Conservation (phyloP, 2,329 filamentous ascomycete genomes). For the Fusarium liriodendri region DNA sequence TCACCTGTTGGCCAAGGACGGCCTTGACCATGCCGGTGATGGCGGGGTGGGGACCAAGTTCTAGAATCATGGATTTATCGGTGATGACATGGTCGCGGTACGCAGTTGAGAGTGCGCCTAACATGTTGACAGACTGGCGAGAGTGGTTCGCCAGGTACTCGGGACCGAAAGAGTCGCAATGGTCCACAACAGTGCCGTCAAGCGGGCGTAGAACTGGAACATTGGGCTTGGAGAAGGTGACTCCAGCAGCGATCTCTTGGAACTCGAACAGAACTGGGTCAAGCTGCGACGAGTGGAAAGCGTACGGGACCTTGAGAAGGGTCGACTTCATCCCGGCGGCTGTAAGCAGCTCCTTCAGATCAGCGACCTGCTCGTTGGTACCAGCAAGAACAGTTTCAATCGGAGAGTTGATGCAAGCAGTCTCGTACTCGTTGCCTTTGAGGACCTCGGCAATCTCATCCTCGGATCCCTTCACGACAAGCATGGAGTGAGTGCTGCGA, state of each 20-base stretch:
- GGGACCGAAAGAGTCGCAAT: conserved; percentile 5
- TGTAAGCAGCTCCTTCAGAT: conserved; percentile 14
- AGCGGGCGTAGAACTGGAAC: conserved; percentile 29
- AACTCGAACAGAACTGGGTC: conserved; percentile 60
- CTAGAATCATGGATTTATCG: conserved; percentile 22
- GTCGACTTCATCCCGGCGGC: conserved; percentile 45
- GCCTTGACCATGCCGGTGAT: conserved; percentile 35
- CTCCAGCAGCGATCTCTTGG: conserved; percentile 40
- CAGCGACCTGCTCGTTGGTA: conserved; percentile 7
- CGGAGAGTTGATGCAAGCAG: conserved; percentile 72
- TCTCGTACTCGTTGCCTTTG: conserved; percentile 45
- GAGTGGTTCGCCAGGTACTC: conserved; percentile 29
- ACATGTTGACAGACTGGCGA: conserved; percentile 32
- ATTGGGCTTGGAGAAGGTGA: conserved; percentile 3
- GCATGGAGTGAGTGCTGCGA: conserved; percentile 48
- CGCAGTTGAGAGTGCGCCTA: conserved; percentile 8
- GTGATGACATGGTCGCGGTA: conserved; percentile 8
- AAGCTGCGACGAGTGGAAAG: conserved; percentile 52
- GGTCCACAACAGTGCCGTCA: conserved; percentile 19
- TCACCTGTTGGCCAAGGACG: conserved; percentile 21
- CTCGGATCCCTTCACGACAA: conserved; percentile 45
- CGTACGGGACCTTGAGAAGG: conserved; percentile 50
- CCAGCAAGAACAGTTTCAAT: conserved; percentile 65
- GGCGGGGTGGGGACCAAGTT: conserved; percentile 35
- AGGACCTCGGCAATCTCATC: conserved; percentile 15